Percentiles rank a stretch among this genome's conserved stretches.
phyloP scores from a whole-genome alignment of 176 grass and related monocot genomes.

The Carex cristatella region DNA sequence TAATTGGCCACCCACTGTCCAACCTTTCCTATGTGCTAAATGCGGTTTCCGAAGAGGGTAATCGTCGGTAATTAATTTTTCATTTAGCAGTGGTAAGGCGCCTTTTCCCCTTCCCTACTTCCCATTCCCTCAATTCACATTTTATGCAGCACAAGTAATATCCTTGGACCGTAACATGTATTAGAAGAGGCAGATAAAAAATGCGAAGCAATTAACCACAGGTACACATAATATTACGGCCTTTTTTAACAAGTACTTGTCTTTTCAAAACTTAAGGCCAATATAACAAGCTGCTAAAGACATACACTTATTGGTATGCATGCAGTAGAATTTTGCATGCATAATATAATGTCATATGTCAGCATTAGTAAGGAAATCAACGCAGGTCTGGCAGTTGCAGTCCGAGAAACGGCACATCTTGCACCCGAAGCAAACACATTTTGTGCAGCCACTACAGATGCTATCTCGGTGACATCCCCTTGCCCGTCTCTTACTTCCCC shows the following conservation, averaged over 20 bases:
- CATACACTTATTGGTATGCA: neutral
- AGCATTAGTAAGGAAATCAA: conserved; percentile 47
- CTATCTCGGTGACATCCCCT: conserved; percentile 52
- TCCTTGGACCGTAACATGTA: neutral
- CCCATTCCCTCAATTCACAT: neutral
- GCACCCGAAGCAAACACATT: conserved; percentile 96
- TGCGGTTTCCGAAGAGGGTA: neutral
- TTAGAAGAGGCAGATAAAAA: neutral
- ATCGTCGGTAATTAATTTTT: neutral
- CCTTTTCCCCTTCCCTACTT: neutral
- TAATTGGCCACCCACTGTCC: neutral
- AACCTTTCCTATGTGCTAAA: neutral
- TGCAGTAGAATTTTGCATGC: neutral
- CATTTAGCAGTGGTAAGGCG: neutral
- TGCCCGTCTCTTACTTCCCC: conserved; percentile 64
- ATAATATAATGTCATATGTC: conserved; percentile 15
- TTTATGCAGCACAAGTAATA: neutral
- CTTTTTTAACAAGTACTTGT: neutral
- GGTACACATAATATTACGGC: neutral
- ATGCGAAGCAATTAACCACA: neutral
- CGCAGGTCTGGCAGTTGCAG: conserved; percentile 83
- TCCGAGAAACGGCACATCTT: conserved; percentile 82
- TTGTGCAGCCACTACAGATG: conserved; percentile 62
- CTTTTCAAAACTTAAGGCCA: neutral
- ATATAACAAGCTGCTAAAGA: neutral